Evolutionary conservation across 768 basidiomycete species (phyloP), one percentile per base, ranked within the genome.

Genomic region (Gelatoporia subvermispora): DNA sequence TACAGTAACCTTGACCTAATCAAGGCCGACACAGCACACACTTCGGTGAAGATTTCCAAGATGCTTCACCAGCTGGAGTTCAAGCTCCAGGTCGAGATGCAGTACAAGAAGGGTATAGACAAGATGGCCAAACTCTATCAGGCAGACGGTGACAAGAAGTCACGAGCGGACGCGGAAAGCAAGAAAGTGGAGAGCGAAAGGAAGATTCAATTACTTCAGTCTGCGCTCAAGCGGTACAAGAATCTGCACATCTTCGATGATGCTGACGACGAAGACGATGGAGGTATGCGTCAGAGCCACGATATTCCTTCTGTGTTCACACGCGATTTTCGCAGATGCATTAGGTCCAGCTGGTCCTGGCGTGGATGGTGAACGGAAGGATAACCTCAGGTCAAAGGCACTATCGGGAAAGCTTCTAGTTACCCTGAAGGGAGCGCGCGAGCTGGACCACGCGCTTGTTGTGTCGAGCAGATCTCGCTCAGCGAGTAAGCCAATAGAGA

Each of bases 41-140:
- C 93, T 17, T 87, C 94, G 2, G 86, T 90, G 57, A 98, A 95
- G 74, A 98, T 99, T 65, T 90, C 93, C 36, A 82, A 82, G 58
- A 97, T 98, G 94, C 81, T 98, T 43, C 94, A 97, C 68, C 94
- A 97, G 68, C 84, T 99, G 53, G 94, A 98, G 69, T 99, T 97
- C 81, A 99, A 99, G 72, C 83, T 97, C 47, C 91, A 95, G 67
- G 92, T 99, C 55, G 96, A 99, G 70, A 81, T 88, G 72, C 93
- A 98, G 70, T 97, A 97, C 75, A 95, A 94, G 75, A 80, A 85
- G 65, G 96, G 96, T 36, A 96, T 97, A 55, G 94, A 98, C 71
- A 97, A 97, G 74, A 99, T 99, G 96, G 89, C 86, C 34, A 94
- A 89, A 68, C 77, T 97, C 25, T 97, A 97, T 66, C 84, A 92